These are phyloP conservation scores for Pontederia crassipes DNA, from an alignment of 176 grass and related monocot genomes.

Conservation along the genomic window DNA sequence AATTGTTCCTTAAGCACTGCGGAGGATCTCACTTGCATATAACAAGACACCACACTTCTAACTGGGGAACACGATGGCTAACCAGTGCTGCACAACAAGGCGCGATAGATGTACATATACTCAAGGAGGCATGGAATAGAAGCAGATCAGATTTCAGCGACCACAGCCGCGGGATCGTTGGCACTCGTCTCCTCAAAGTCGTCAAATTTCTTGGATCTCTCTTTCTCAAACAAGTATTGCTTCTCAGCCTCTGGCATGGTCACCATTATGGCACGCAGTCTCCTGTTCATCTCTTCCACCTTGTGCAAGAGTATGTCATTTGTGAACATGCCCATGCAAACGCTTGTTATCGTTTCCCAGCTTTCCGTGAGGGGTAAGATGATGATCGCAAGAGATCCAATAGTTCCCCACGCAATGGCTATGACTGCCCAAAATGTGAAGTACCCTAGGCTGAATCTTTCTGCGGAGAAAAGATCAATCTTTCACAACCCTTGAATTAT, in stretches of 20 bases:
- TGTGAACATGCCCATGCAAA: slow-evolving; percentile 58
- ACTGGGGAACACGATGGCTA: no score
- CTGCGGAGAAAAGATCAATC: slow-evolving; percentile 12
- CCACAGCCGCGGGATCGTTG: slow-evolving; percentile 3
- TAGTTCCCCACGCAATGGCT: slow-evolving; percentile 49
- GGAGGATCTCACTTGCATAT: no score
- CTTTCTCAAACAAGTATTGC: slow-evolving; percentile 28
- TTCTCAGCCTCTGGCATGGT: slow-evolving; percentile 39
- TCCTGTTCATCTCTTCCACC: slow-evolving; percentile 38
- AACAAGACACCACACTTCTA: no score
- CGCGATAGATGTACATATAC: no score
- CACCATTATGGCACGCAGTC: slow-evolving; percentile 35
- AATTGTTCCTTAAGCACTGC: no score
- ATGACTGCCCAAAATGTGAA: slow-evolving; percentile 70
- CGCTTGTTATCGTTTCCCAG: slow-evolving; percentile 42
- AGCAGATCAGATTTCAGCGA: neutral
- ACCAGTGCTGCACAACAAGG: no score
- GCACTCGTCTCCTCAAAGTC: slow-evolving; percentile 11
- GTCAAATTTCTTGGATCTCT: slow-evolving; percentile 31
- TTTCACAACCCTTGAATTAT: neutral
- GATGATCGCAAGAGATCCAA: slow-evolving; percentile 53
- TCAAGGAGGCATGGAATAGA: no score
- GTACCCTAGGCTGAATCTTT: slow-evolving; percentile 46
- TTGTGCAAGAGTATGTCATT: slow-evolving; percentile 33
- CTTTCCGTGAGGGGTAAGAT: slow-evolving; percentile 51